Base-by-base conservation (phyloP, 768 basidiomycete genomes). In the Trametopsis cervina region DNA sequence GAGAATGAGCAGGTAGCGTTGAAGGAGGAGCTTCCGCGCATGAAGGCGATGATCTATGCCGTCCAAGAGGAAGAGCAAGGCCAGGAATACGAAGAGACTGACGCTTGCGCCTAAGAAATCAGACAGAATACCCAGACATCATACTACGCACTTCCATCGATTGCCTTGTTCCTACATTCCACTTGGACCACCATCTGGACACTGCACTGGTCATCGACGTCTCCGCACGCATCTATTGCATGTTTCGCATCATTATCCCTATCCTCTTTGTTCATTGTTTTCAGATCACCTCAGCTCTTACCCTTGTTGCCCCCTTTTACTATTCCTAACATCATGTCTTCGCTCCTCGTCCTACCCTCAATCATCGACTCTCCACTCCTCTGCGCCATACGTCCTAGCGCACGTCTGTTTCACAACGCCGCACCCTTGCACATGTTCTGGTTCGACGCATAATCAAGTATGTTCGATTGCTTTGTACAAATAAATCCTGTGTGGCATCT, bases 1-100 rank as follows among this genome's bases (percentile, higher is more conserved):
- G 83, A 88, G 60, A 71, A 73, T 45, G 64, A 71, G 0, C 72
- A 74, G 38, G 82, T 89, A 15, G 71, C 78, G 25, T 67, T 91
- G 38, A 57, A 64, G 11, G 71, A 70, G 1, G 84, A 87, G 55
- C 70, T 90, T 7, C 72, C 76, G 2, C 67, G 66, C 25, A 59
- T 88, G 27, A 85, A 83, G 63, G 76, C 70, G 6, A 69, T 76
- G 47, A 78, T 80, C 55, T 73, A 74, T 44, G 62, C 61, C 21
- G 55, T 57, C 23, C 59, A 57, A 24, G 61, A 54, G 4, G 10
- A 47, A 27, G 57, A 58, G 36, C 51, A 49, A 27, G 29, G 29
- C 4, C 4, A 29, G 15, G 20, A 47, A 4, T 54, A 50, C 4
- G 55, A 46, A 15, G 29, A 33, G 29, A 7, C 29, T 15, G 29